Evolutionary conservation across 345 rosid genomes (phyloP).

Genomic region (Hypericum androsaemum): DNA sequence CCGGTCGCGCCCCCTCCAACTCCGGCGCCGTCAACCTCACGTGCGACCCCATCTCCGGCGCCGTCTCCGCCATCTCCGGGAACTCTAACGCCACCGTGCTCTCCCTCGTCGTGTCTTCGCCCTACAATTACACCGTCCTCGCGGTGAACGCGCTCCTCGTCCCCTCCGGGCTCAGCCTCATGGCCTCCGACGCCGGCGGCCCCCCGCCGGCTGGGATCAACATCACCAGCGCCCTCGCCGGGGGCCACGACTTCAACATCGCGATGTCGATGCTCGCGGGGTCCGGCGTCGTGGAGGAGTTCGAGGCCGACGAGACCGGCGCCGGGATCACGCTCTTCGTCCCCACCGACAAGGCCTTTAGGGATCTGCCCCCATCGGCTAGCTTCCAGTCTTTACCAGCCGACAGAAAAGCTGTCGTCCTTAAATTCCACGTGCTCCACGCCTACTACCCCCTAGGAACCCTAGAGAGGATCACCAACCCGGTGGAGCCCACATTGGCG

Average conservation of each 20-base stretch:
- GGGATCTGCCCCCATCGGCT: conserved; percentile 52
- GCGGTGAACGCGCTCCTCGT: conserved; percentile 52
- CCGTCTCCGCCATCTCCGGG: conserved; percentile 43
- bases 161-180: conserved; percentile 59
- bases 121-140: conserved; percentile 61
- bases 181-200: conserved; percentile 43
- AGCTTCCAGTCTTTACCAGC: conserved; percentile 68
- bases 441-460: conserved; percentile 90
- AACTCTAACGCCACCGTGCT: conserved; percentile 56
- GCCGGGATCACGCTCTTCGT: conserved; percentile 91
- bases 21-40: conserved; percentile 74
- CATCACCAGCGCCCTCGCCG: conserved; percentile 59
- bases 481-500: conserved; percentile 82
- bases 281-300: conserved; percentile 64
- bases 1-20: conserved; percentile 54
- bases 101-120: conserved; percentile 37
- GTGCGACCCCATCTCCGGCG: conserved; percentile 35
- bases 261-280: conserved; percentile 72
- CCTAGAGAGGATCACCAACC: conserved; percentile 78
- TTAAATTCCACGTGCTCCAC: conserved; percentile 77
- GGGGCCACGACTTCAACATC: conserved; percentile 75
- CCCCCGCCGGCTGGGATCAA: conserved; percentile 56
- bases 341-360: conserved; percentile 67
- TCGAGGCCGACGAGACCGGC: conserved; percentile 72
- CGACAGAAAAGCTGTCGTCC: conserved; percentile 52